Evolutionary conservation across 352 stramenopile genomes (phyloP).

Genomic region (Phytophthora constricta): DNA sequence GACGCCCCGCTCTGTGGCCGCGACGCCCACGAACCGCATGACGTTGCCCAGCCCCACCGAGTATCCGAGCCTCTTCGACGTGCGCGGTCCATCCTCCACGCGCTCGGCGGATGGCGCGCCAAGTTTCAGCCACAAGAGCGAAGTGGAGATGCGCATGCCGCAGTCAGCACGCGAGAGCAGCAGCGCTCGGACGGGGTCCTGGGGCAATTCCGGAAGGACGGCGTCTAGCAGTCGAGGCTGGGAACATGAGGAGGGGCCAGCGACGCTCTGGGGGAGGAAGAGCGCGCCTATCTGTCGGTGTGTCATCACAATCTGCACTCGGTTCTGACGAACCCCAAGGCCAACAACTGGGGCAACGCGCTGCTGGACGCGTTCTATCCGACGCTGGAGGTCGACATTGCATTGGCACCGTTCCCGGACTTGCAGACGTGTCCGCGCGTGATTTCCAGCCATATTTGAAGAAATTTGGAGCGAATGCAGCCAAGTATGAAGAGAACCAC

Average conservation of each 20-base stretch:
- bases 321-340: constrained; percentile 83
- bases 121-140: constrained; percentile 20
- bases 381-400: constrained; percentile 70
- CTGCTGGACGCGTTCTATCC: constrained; percentile 81
- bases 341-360: constrained; percentile 67
- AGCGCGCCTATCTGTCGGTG: constrained; percentile 68
- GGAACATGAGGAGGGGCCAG: constrained; percentile 7
- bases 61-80: constrained; percentile 80
- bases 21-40: constrained; percentile 38
- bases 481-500: constrained; percentile 82
- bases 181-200: constrained; percentile 43
- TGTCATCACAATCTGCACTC: constrained; percentile 88
- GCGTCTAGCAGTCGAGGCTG: constrained; percentile 22
- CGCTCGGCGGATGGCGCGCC: constrained; percentile 36
- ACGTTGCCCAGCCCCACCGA: constrained; percentile 56
- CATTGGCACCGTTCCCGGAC: constrained; percentile 70
- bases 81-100: constrained; percentile 55
- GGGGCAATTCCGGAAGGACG: constrained; percentile 38
- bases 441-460: constrained; percentile 86
- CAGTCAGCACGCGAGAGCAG: constrained; percentile 47
- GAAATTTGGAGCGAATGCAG: constrained; percentile 68
- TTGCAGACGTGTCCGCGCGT: constrained; percentile 59
- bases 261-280: constrained; percentile 61
- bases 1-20: constrained; percentile 54
- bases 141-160: constrained; percentile 28